Conservation (phyloP, 371 early-diverging fungal genomes). For the Mortierella sp. region DNA sequence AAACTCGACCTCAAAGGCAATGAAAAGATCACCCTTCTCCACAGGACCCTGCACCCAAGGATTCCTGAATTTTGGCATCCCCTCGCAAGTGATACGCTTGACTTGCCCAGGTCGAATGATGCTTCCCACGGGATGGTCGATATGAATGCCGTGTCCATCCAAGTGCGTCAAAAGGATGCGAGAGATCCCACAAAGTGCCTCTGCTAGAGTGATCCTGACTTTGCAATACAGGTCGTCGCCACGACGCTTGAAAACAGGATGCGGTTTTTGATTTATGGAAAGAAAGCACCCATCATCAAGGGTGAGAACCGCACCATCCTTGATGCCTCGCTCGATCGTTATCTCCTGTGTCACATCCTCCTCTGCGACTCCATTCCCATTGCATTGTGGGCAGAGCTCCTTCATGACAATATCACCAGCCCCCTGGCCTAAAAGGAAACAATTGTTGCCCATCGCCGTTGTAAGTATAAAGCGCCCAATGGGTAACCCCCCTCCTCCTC, state of each 20-base stretch:
- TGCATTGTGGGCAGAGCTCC: too few relatives aligned
- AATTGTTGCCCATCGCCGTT: too few relatives aligned
- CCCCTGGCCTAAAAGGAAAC: too few relatives aligned
- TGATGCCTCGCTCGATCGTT: slow-evolving; percentile 73
- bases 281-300: slow-evolving; percentile 77
- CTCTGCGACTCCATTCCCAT: too few relatives aligned
- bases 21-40: slow-evolving; percentile 73
- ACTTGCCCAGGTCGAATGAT: slow-evolving; percentile 75
- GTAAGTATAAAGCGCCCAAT: too few relatives aligned
- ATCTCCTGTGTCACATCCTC: too few relatives aligned
- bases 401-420: too few relatives aligned
- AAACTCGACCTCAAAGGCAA: neutral
- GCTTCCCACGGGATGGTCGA: slow-evolving; percentile 78
- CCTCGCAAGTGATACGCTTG: slow-evolving; percentile 75
- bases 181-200: slow-evolving; percentile 69
- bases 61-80: slow-evolving; percentile 80
- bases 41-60: slow-evolving; percentile 72
- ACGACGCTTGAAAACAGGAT: slow-evolving; percentile 71
- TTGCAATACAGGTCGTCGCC: slow-evolving; percentile 71
- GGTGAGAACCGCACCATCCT: slow-evolving; percentile 77
- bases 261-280: too few relatives aligned
- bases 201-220: slow-evolving; percentile 69
- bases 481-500: too few relatives aligned
- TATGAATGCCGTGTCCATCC: slow-evolving; percentile 76
- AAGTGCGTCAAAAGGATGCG: slow-evolving; percentile 74